Evolutionary conservation across 768 basidiomycete species (phyloP).

Genomic region (Roridomyces roridus): DNA sequence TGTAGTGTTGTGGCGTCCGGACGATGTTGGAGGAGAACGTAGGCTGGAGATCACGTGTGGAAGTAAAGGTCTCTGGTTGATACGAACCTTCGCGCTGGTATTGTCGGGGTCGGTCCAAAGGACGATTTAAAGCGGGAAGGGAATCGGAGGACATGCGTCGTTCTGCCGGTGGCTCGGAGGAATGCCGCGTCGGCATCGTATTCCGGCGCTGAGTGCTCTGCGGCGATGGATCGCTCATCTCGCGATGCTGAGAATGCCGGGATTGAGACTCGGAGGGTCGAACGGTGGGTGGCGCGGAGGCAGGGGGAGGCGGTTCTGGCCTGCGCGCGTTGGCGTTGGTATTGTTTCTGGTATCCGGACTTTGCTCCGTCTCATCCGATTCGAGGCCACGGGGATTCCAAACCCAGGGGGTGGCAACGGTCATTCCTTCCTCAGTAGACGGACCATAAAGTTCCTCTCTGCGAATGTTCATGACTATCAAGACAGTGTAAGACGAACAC

Average conservation of each 20-base stretch:
- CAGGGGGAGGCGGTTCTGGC: slow-evolving; percentile 15
- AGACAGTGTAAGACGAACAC: slow-evolving; percentile 31
- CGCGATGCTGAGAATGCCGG: slow-evolving; percentile 12
- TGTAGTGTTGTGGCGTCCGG: slow-evolving; percentile 71
- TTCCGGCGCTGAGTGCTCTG: slow-evolving; percentile 10
- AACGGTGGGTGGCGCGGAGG: slow-evolving; percentile 8
- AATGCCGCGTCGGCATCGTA: slow-evolving; percentile 23
- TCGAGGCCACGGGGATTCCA: slow-evolving; percentile 64
- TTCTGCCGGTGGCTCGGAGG: slow-evolving; percentile 32
- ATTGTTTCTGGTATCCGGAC: slow-evolving; percentile 20
- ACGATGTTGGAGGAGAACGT: slow-evolving; percentile 76
- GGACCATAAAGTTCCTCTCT: slow-evolving; percentile 43
- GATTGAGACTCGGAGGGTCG: not conserved
- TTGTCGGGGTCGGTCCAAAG: slow-evolving; percentile 14
- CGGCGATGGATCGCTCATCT: slow-evolving; percentile 21
- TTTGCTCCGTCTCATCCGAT: slow-evolving; percentile 33
- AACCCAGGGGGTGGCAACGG: slow-evolving; percentile 70
- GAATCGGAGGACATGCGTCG: slow-evolving; percentile 16
- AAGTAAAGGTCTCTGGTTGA: slow-evolving; percentile 53
- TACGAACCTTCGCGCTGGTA: slow-evolving; percentile 16
- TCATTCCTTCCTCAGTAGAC: slow-evolving; percentile 37
- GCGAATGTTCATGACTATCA: slow-evolving; percentile 12
- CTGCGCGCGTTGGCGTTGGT: slow-evolving; percentile 12
- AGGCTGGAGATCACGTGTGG: slow-evolving; percentile 58
- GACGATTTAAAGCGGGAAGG: slow-evolving; percentile 4